Evolutionary conservation across 169 alveolate genomes (phyloP).

Genomic region (Plasmodium cynomolgi): DNA sequence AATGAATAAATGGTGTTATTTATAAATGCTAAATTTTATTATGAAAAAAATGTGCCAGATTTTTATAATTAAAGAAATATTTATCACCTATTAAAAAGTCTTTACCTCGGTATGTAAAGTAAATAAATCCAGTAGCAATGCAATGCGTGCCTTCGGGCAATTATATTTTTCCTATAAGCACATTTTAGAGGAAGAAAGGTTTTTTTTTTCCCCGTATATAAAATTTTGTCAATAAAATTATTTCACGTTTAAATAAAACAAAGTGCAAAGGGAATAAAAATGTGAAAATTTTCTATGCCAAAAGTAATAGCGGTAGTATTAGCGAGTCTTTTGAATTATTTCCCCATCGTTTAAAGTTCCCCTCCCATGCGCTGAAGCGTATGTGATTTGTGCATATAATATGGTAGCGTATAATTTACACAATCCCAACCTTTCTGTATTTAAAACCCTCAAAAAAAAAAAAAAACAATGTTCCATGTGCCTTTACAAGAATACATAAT

Average conservation of each 20-base stretch:
- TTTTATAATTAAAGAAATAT: background rate
- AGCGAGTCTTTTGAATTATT: background rate
- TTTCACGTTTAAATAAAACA: background rate
- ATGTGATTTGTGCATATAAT: background rate
- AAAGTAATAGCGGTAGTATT: background rate
- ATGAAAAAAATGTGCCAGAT: background rate
- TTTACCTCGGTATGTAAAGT: background rate
- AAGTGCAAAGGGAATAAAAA: background rate
- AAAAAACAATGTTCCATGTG: background rate
- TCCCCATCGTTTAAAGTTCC: background rate
- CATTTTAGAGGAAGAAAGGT: background rate
- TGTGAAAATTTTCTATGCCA: background rate
- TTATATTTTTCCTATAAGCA: background rate
- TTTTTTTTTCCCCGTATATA: background rate
- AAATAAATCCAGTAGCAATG: background rate
- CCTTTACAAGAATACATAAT: background rate
- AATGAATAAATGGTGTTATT: background rate
- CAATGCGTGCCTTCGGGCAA: background rate
- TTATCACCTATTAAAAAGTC: background rate
- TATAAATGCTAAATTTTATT: background rate
- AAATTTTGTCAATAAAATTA: background rate
- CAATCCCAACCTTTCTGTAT: background rate
- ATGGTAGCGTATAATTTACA: background rate
- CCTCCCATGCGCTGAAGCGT: background rate
- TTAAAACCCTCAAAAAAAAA: background rate